phyloP scores from a whole-genome alignment of 163 green algal species.

The Volvox carteri region DNA sequence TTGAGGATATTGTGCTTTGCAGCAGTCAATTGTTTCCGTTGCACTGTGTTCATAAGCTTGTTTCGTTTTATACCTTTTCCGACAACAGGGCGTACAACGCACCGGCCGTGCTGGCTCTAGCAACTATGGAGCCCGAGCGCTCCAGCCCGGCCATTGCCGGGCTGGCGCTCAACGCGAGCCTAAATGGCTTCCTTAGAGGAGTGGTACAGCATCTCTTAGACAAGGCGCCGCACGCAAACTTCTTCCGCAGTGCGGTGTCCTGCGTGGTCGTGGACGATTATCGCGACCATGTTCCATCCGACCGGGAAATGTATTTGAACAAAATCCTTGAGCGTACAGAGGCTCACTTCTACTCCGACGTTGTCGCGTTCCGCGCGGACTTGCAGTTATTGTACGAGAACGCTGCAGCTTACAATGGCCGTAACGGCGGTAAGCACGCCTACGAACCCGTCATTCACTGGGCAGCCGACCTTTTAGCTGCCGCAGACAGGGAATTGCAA shows the following conservation, averaged over 20 bases:
- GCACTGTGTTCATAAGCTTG: neutral
- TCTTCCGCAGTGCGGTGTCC: constrained; percentile 1
- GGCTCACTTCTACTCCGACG: neutral
- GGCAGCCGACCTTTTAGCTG: neutral
- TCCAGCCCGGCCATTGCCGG: neutral
- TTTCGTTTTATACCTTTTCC: constrained; percentile 6
- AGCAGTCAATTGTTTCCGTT: neutral
- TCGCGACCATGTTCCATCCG: constrained; percentile 5
- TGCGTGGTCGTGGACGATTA: constrained; percentile 26
- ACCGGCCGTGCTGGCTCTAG: neutral
- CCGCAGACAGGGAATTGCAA: constrained; percentile 19
- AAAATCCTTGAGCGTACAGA: constrained; percentile 17
- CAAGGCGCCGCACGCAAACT: constrained; percentile 11
- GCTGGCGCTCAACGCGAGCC: neutral
- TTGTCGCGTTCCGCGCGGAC: constrained; percentile 20
- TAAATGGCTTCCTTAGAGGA: neutral
- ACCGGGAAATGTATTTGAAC: constrained; percentile 8
- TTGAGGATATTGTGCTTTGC: neutral
- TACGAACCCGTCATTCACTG: constrained; percentile 57
- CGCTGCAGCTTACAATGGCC: constrained; percentile 53
- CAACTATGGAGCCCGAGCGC: constrained; percentile 27
- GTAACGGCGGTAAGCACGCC: constrained; percentile 20
- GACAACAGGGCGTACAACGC: neutral
- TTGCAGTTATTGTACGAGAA: constrained; percentile 38
- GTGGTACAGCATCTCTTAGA: constrained; percentile 33